These are phyloP conservation scores for Phytophthora agathidicida DNA, from an alignment of 352 stramenopile genomes.

Conservation along the genomic window DNA sequence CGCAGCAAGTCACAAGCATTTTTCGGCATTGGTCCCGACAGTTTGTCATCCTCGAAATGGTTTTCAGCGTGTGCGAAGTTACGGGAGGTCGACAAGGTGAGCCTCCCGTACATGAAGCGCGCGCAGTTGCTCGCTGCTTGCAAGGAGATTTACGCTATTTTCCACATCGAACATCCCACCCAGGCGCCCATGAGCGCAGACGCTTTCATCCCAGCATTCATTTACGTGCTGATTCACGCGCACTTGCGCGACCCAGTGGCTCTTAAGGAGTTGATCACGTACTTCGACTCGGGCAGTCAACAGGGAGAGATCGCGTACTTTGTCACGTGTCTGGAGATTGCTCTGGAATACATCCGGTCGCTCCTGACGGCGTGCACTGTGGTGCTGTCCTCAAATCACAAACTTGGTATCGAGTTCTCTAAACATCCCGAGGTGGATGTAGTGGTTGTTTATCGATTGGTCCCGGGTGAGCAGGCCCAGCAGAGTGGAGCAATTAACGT, in stretches of 20 bases:
- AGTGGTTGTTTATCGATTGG: slow-evolving; percentile 61
- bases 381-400: slow-evolving; percentile 66
- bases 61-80: slow-evolving; percentile 60
- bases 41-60: slow-evolving; percentile 68
- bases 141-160: slow-evolving; percentile 87
- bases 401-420: slow-evolving; percentile 83
- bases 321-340: slow-evolving; percentile 88
- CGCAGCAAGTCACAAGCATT: slow-evolving; percentile 81
- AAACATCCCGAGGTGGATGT: slow-evolving; percentile 54
- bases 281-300: slow-evolving; percentile 70
- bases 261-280: slow-evolving; percentile 83
- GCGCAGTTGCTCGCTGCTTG: slow-evolving; percentile 71
- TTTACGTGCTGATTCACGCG: slow-evolving; percentile 87
- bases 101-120: slow-evolving; percentile 85
- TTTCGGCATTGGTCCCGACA: slow-evolving; percentile 80
- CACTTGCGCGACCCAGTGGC: slow-evolving; percentile 67
- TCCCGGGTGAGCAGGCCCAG: slow-evolving; percentile 67
- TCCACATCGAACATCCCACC: slow-evolving; percentile 68
- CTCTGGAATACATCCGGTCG: slow-evolving; percentile 87
- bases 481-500: slow-evolving; percentile 61
- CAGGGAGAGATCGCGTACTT: slow-evolving; percentile 88
- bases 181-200: slow-evolving; percentile 86
- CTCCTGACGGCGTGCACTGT: slow-evolving; percentile 84
- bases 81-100: slow-evolving; percentile 80
- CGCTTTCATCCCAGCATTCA: slow-evolving; percentile 89